These are phyloP conservation scores for Candida lessepsii DNA, from an alignment of 805 yeast genomes.

Conservation along the genomic window DNA sequence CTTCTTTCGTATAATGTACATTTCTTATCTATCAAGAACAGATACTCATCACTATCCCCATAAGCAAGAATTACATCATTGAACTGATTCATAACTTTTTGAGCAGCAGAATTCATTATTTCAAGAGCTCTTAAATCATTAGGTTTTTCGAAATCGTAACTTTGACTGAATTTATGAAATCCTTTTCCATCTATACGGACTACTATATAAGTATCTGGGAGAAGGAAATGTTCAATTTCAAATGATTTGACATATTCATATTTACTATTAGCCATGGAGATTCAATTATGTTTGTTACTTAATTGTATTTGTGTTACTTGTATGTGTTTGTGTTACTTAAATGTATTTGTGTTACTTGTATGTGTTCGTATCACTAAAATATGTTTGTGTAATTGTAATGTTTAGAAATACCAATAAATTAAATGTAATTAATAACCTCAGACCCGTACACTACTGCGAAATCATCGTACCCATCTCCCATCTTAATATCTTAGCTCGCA, in stretches of 20 bases:
- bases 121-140: constrained; percentile 76
- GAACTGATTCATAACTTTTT: constrained; percentile 56
- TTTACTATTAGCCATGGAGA: constrained; percentile 74
- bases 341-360: too few relatives aligned
- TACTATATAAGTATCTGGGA: constrained; percentile 80
- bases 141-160: constrained; percentile 80
- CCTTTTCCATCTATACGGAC: constrained; percentile 92
- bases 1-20: constrained; percentile 80
- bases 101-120: constrained; percentile 82
- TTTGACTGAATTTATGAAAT: constrained; percentile 78
- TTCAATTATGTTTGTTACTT: background rate
- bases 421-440: too few relatives aligned
- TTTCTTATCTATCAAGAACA: constrained; percentile 65
- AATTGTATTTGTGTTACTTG: too few relatives aligned
- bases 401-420: too few relatives aligned
- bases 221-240: constrained; percentile 68
- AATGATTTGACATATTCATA: constrained; percentile 84
- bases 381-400: too few relatives aligned
- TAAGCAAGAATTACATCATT: constrained; percentile 79
- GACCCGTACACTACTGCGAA: too few relatives aligned
- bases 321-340: too few relatives aligned
- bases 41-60: constrained; percentile 95
- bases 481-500: too few relatives aligned
- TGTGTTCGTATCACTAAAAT: too few relatives aligned
- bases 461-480: too few relatives aligned